A percentile compares a stretch with the other conserved stretches of the same genome.
Evolutionary conservation across 2,329 filamentous ascomycete species (phyloP).

Genomic region (Fusarium buxicola): DNA sequence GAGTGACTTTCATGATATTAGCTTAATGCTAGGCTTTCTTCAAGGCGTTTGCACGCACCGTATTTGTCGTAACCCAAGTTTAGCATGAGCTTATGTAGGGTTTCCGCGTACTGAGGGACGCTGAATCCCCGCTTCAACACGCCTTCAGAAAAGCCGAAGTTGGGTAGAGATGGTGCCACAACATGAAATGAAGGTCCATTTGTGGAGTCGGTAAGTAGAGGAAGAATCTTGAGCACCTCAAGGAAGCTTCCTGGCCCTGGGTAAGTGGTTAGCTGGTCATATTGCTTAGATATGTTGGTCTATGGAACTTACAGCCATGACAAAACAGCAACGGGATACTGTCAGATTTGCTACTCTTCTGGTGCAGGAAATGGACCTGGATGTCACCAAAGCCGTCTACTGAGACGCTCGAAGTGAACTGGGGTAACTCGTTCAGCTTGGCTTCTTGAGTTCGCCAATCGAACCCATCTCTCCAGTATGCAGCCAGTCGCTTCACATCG

Average conservation of each 20-base stretch:
- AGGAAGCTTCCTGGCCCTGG: slow-evolving; percentile 74
- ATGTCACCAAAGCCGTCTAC: slow-evolving; percentile 69
- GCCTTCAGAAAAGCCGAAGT: slow-evolving; percentile 56
- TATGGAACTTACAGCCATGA: slow-evolving; percentile 66
- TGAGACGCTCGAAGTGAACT: slow-evolving; percentile 64
- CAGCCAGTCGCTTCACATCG: slow-evolving; percentile 51
- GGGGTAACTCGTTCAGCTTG: slow-evolving; percentile 68
- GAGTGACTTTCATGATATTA: slow-evolving; percentile 51
- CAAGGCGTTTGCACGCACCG: slow-evolving; percentile 31
- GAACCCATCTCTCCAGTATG: slow-evolving; percentile 60
- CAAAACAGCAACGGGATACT: slow-evolving; percentile 75
- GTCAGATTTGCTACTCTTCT: slow-evolving; percentile 60
- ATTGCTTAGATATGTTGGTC: not conserved
- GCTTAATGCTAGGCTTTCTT: not conserved
- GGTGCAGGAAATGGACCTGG: slow-evolving; percentile 73
- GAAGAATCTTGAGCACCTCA: slow-evolving; percentile 73
- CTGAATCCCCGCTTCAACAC: slow-evolving; percentile 48
- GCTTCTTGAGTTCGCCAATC: slow-evolving; percentile 72
- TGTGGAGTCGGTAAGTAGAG: slow-evolving; percentile 53
- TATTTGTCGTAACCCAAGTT: slow-evolving; percentile 66
- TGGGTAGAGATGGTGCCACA: slow-evolving; percentile 69
- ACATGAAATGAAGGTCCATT: slow-evolving; percentile 62
- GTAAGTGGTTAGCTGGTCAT: slow-evolving; percentile 53
- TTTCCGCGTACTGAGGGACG: slow-evolving; percentile 60
- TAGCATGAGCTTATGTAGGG: slow-evolving; percentile 75